Evolutionary conservation across 1,284 basidiomycete species (phyloP).

Genomic region (Apiotrichum domesticum): DNA sequence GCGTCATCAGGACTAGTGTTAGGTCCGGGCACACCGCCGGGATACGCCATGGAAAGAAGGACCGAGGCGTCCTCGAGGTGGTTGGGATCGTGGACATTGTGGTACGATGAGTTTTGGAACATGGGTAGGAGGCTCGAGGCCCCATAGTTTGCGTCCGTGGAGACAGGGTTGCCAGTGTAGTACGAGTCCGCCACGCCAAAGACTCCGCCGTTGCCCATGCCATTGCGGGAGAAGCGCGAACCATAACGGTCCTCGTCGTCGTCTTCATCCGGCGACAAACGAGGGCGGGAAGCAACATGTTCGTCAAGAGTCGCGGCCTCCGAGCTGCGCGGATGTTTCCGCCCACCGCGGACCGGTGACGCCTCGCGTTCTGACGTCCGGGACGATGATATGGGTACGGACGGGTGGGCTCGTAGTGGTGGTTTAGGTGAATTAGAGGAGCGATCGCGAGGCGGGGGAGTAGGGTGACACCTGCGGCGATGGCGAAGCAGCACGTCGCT

Average conservation of each 20-base stretch:
- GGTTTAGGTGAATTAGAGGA: conserved; percentile 36
- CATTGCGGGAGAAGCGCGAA: conserved; percentile 27
- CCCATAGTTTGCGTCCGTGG: conserved; percentile 21
- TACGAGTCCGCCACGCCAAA: conserved; percentile 26
- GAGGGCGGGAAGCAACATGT: conserved; percentile 4
- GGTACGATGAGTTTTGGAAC: conserved; percentile 28
- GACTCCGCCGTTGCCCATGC: conserved; percentile 35
- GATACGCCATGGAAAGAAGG: conserved; percentile 46
- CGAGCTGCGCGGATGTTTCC: conserved; percentile 27
- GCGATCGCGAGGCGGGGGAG: conserved; percentile 38
- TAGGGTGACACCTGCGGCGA: conserved; percentile 45
- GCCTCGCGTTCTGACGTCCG: conserved; percentile 34
- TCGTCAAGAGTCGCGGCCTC: conserved; percentile 3
- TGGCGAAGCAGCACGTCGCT: conserved; percentile 49
- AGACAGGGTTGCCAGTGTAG: conserved; percentile 22
- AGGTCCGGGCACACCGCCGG: conserved; percentile 28
- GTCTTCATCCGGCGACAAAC: conserved; percentile 18
- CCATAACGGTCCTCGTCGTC: conserved; percentile 32
- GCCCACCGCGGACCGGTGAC: conserved; percentile 24
- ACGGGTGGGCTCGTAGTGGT: conserved; percentile 30
- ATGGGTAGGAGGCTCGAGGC: conserved; percentile 38
- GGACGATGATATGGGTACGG: conserved; percentile 40
- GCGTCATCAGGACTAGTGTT: neutral
- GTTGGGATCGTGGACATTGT: conserved; percentile 36
- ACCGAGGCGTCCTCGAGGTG: conserved; percentile 47